A percentile compares a stretch with the other conserved stretches of the same genome.
These are phyloP conservation scores for Castanospermum australe DNA, from an alignment of 306 rosid species.

Conservation along the genomic window DNA sequence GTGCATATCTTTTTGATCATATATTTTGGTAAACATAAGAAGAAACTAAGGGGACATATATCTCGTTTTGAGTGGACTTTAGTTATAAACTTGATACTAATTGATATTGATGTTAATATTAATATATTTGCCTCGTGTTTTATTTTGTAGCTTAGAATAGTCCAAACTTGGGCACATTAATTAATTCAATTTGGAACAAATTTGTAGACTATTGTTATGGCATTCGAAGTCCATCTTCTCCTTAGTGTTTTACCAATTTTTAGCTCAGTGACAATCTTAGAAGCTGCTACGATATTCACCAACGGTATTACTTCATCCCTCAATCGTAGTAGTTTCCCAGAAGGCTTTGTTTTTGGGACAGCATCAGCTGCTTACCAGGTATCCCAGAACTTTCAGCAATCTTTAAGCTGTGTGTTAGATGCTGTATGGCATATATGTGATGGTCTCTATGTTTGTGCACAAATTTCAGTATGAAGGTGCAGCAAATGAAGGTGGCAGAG, in stretches of 20 bases:
- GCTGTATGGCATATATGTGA: not conserved
- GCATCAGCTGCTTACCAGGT: conserved; percentile 30
- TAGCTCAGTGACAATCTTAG: not conserved
- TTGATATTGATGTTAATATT: too few relatives aligned
- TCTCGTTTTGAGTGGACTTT: too few relatives aligned
- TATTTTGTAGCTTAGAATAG: too few relatives aligned
- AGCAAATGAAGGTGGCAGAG: conserved; percentile 48
- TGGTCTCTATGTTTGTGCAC: not conserved
- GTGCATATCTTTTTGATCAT: too few relatives aligned
- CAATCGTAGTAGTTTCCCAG: conserved; percentile 8
- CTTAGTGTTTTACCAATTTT: not conserved
- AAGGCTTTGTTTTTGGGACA: conserved; percentile 22
- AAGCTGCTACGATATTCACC: not conserved
- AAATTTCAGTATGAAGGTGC: conserved; percentile 54
- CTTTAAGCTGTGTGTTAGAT: not conserved
- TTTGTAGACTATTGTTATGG: not conserved
- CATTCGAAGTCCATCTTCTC: not conserved
- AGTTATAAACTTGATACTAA: too few relatives aligned
- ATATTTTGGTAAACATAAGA: too few relatives aligned
- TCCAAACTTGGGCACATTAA: too few relatives aligned
- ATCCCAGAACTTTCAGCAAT: too few relatives aligned
- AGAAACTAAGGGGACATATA: too few relatives aligned
- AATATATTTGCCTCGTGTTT: too few relatives aligned
- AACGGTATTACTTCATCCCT: not conserved
- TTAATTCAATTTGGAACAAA: too few relatives aligned